A percentile compares a stretch with the other conserved stretches of the same genome.
These are phyloP conservation scores for Russula vinacea DNA, from an alignment of 768 basidiomycete genomes.

Conservation along the genomic window DNA sequence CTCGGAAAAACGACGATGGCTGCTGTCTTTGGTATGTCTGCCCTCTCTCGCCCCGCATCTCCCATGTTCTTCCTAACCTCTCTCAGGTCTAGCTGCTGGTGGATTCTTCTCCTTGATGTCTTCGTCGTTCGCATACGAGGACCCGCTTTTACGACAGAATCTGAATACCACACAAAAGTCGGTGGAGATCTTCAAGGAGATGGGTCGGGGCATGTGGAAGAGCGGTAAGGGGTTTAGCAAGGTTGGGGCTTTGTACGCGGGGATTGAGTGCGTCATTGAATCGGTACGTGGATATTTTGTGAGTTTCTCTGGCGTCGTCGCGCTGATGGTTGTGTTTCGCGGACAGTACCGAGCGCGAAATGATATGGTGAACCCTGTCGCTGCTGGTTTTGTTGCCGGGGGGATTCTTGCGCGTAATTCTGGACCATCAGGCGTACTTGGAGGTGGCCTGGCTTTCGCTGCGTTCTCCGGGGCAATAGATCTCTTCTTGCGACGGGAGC, in stretches of 20 bases:
- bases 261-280: constrained; percentile 93
- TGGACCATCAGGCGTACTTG: constrained; percentile 81
- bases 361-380: constrained; percentile 88
- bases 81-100: constrained; percentile 81
- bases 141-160: constrained; percentile 72
- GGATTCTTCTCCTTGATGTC: constrained; percentile 98
- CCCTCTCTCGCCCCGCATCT: neutral
- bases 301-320: neutral
- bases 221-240: constrained; percentile 91
- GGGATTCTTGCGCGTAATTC: constrained; percentile 84
- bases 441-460: constrained; percentile 88
- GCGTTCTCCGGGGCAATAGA: constrained; percentile 93
- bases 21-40: constrained; percentile 71
- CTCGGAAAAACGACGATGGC: constrained; percentile 76
- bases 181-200: constrained; percentile 82
- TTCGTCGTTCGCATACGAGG: constrained; percentile 91
- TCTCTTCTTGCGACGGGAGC: constrained; percentile 72
- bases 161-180: constrained; percentile 74
- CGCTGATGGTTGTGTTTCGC: neutral
- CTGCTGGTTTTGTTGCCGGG: constrained; percentile 85
- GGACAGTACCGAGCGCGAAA: constrained; percentile 91
- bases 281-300: constrained; percentile 55
- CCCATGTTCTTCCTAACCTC: constrained; percentile 10
- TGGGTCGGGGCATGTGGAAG: constrained; percentile 89
- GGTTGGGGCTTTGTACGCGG: constrained; percentile 92